Conservation (phyloP, 2,329 filamentous ascomycete species). For the Amylocarpus encephaloides region DNA sequence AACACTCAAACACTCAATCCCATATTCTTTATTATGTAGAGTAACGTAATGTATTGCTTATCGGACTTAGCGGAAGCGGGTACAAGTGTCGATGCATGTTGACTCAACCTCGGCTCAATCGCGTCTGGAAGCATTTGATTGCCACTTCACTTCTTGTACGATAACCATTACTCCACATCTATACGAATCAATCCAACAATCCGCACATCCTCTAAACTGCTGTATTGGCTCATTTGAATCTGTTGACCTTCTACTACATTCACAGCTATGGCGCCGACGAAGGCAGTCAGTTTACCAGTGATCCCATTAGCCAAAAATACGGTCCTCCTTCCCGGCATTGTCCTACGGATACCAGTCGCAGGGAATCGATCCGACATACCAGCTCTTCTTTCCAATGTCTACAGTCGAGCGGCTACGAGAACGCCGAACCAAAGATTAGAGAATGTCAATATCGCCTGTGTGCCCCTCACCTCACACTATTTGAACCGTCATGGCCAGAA, state of each 20-base stretch:
- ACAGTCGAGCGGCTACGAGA: constrained; percentile 66
- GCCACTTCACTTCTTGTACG: background rate
- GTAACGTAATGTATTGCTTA: background rate
- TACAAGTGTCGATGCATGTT: background rate
- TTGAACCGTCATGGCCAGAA: constrained; percentile 70
- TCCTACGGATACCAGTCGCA: constrained; percentile 76
- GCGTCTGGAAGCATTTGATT: background rate
- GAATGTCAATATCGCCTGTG: constrained; percentile 74
- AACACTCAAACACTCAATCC: no score
- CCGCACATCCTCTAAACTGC: no score
- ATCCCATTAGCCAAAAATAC: constrained; percentile 75
- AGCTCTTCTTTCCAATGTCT: constrained; percentile 77
- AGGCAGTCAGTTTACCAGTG: constrained; percentile 52
- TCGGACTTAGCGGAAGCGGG: background rate
- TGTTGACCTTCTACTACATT: background rate
- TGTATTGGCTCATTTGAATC: background rate
- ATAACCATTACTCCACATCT: background rate
- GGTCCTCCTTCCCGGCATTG: constrained; percentile 79
- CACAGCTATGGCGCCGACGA: constrained; percentile 18
- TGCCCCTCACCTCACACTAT: constrained; percentile 73
- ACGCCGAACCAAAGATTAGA: constrained; percentile 58
- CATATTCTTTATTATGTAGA: no score
- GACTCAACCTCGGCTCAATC: background rate
- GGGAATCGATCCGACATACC: constrained; percentile 79
- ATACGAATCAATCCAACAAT: no score